Evolutionary conservation across 2,329 filamentous ascomycete species (phyloP).

Genomic region (Onygena corvina): DNA sequence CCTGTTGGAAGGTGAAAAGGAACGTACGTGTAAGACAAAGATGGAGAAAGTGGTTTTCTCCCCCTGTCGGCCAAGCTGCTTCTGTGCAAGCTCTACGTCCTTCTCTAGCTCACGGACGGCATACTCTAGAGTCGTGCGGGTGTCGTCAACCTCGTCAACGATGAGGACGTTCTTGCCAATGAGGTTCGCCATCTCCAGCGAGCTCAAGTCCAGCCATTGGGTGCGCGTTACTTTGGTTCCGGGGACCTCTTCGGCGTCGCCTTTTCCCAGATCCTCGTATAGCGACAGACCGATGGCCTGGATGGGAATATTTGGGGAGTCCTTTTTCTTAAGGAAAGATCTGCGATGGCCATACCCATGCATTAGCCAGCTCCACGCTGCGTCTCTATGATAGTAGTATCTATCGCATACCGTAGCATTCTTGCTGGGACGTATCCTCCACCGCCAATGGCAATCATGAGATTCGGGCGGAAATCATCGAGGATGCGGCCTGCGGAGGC

Average conservation of each 20-base stretch:
- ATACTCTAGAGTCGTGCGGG: constrained; percentile 85
- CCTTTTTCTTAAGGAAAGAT: constrained; percentile 86
- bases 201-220: constrained; percentile 90
- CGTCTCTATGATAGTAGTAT: too few species aligned
- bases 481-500: constrained; percentile 70
- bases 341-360: constrained; percentile 21
- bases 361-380: background rate
- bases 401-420: constrained; percentile 72
- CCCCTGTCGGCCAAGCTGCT: constrained; percentile 54
- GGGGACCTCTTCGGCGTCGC: constrained; percentile 56
- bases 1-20: background rate
- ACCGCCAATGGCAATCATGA: constrained; percentile 97
- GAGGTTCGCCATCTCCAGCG: constrained; percentile 75
- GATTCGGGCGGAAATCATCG: constrained; percentile 73
- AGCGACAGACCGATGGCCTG: constrained; percentile 97
- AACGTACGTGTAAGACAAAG: constrained; percentile 80
- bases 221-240: constrained; percentile 94
- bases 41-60: constrained; percentile 81
- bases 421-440: constrained; percentile 94
- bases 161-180: constrained; percentile 86
- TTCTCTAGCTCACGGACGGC: constrained; percentile 87
- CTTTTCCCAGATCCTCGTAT: constrained; percentile 68
- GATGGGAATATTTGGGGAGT: constrained; percentile 89
- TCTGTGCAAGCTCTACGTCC: constrained; percentile 72
- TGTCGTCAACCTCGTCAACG: constrained; percentile 93